phyloP scores from a whole-genome alignment of 208 protist species.

The Leishmania turanica region DNA sequence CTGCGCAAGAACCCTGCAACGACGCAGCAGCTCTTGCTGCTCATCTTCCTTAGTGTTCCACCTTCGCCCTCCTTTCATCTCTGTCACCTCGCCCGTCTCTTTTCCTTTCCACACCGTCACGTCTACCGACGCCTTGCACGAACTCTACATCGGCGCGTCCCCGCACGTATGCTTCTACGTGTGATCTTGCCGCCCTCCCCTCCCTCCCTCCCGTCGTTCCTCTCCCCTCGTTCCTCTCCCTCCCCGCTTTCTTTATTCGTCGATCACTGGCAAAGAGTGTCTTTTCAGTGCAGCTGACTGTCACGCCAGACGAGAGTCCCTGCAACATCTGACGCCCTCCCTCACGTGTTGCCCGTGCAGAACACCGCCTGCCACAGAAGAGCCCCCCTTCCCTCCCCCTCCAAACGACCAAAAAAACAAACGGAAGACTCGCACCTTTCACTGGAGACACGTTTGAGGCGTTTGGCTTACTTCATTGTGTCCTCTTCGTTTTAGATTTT shows the following conservation, averaged over 20 bases:
- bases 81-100: background rate
- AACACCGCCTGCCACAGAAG: background rate
- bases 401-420: background rate
- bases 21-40: background rate
- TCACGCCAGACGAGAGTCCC: background rate
- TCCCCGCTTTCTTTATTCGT: background rate
- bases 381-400: background rate
- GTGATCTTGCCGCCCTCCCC: background rate
- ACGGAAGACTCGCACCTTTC: background rate
- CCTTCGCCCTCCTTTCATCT: background rate
- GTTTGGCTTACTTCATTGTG: background rate
- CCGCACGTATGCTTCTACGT: no score
- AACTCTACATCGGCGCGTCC: background rate
- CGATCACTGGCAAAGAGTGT: background rate
- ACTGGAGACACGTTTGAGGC: background rate
- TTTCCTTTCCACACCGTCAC: background rate
- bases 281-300: background rate
- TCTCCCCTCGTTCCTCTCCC: background rate
- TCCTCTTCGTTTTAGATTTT: background rate
- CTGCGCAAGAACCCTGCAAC: background rate
- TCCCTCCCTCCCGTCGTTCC: background rate
- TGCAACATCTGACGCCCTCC: background rate
- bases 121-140: background rate
- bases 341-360: background rate
- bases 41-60: background rate